phyloP scores from a whole-genome alignment of 768 basidiomycete species.

The Phanerochaete carnosa region DNA sequence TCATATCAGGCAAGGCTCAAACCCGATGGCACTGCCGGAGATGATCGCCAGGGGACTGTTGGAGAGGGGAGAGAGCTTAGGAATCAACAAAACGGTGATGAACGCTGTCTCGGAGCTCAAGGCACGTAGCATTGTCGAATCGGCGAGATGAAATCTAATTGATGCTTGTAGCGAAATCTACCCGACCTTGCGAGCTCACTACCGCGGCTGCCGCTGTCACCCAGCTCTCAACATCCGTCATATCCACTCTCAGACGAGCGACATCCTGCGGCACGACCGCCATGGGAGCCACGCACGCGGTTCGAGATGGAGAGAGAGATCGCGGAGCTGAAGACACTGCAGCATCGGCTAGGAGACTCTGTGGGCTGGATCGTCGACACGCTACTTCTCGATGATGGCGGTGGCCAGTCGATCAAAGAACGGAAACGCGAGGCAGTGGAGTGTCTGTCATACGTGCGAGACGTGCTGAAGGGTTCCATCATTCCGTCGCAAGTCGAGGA shows the following conservation, averaged over 20 bases:
- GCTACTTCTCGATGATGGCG: conserved; percentile 53
- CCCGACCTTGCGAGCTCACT: conserved; percentile 78
- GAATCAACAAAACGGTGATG: conserved; percentile 82
- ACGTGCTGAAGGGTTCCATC: conserved; percentile 57
- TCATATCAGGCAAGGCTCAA: conserved; percentile 20
- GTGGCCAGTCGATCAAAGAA: conserved; percentile 41
- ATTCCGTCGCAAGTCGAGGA: conserved; percentile 51
- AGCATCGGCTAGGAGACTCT: conserved; percentile 65
- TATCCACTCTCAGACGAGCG: conserved; percentile 67
- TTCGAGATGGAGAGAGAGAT: conserved; percentile 70
- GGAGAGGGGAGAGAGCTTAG: conserved; percentile 74
- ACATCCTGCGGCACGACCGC: conserved; percentile 51
- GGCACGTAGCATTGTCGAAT: conserved; percentile 35
- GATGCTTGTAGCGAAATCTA: conserved; percentile 62
- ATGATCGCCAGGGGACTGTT: conserved; percentile 67
- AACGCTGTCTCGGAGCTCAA: conserved; percentile 76
- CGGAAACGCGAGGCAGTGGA: conserved; percentile 64
- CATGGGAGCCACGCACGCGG: conserved; percentile 69
- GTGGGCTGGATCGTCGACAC: conserved; percentile 74
- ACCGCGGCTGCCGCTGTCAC: conserved; percentile 49
- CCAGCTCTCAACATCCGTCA: conserved; percentile 37
- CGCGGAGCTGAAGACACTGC: conserved; percentile 46
- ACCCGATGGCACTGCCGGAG: conserved; percentile 61
- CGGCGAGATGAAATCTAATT: neutral
- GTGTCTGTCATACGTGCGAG: conserved; percentile 73